phyloP scores from a whole-genome alignment of 768 basidiomycete genomes.

The Mycena albidolilacea region DNA sequence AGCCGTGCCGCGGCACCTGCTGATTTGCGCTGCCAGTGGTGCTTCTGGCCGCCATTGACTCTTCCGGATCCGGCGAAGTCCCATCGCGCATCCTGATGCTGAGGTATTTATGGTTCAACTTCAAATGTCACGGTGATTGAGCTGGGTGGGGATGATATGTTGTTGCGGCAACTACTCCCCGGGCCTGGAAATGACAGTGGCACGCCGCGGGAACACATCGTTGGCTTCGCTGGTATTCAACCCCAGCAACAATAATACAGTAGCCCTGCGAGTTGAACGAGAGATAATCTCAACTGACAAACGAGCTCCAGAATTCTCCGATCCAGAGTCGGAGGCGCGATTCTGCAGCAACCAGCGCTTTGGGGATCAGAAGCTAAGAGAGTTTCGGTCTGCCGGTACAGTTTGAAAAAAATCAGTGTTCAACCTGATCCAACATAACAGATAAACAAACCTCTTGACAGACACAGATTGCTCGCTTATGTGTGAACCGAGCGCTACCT shows the following conservation, averaged over 20 bases:
- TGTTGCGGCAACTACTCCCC: too few species aligned
- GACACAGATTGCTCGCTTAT: background rate
- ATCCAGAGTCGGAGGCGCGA: background rate
- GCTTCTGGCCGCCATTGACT: too few species aligned
- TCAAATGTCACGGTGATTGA: too few species aligned
- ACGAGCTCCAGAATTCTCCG: background rate
- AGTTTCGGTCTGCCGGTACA: background rate
- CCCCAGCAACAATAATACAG: too few species aligned
- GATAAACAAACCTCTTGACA: background rate
- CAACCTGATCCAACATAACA: background rate
- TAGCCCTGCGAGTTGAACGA: background rate
- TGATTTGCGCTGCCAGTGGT: background rate
- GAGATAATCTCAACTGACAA: background rate
- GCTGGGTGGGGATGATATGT: too few species aligned
- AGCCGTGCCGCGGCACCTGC: conserved; percentile 9
- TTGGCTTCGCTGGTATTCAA: background rate
- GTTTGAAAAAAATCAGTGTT: background rate
- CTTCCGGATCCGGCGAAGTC: too few species aligned
- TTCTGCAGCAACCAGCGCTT: too few species aligned
- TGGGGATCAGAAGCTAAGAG: background rate
- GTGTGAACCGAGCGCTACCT: background rate
- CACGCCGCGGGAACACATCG: too few species aligned
- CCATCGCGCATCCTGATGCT: too few species aligned
- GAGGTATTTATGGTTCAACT: background rate
- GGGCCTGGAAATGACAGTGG: too few species aligned